A percentile compares a stretch with the other conserved stretches of the same genome.
phyloP scores from a whole-genome alignment of 176 grass and related monocot genomes.

The Cenchrus americanus region DNA sequence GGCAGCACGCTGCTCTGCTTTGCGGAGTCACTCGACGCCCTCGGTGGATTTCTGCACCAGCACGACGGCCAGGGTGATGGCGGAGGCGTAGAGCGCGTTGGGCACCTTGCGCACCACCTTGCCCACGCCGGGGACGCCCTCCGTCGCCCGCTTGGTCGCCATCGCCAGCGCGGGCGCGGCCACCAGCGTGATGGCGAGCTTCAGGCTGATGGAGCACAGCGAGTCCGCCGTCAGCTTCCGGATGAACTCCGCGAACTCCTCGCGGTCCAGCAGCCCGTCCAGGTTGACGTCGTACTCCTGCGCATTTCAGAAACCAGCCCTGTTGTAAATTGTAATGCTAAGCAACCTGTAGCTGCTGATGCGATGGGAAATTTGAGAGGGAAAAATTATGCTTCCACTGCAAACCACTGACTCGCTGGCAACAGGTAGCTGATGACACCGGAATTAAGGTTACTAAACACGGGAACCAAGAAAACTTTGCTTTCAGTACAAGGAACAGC shows the following conservation, averaged over 20 bases:
- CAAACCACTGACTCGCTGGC: not conserved
- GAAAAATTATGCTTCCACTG: not conserved
- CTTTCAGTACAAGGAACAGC: constrained; percentile 27
- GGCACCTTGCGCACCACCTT: constrained; percentile 78
- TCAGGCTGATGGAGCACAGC: constrained; percentile 61
- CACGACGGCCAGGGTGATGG: constrained; percentile 73
- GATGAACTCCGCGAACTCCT: constrained; percentile 94
- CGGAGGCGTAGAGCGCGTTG: constrained; percentile 76
- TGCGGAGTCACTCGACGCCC: constrained; percentile 37
- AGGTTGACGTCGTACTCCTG: constrained; percentile 83
- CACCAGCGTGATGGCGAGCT: constrained; percentile 74
- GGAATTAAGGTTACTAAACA: not conserved
- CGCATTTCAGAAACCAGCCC: not conserved
- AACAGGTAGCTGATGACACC: not conserved
- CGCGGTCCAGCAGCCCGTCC: constrained; percentile 80
- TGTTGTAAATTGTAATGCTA: too few relatives aligned
- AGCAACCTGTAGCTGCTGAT: not conserved
- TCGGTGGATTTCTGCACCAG: constrained; percentile 71
- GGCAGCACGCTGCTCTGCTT: not conserved
- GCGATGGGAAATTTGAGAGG: not conserved
- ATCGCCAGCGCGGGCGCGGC: constrained; percentile 72
- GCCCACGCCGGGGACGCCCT: constrained; percentile 78
- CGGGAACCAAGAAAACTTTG: constrained; percentile 21
- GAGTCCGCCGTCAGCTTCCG: constrained; percentile 83
- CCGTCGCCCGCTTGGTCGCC: constrained; percentile 84